phyloP scores from a whole-genome alignment of 441 rosid genomes.

The Arabidopsis hybrid region DNA sequence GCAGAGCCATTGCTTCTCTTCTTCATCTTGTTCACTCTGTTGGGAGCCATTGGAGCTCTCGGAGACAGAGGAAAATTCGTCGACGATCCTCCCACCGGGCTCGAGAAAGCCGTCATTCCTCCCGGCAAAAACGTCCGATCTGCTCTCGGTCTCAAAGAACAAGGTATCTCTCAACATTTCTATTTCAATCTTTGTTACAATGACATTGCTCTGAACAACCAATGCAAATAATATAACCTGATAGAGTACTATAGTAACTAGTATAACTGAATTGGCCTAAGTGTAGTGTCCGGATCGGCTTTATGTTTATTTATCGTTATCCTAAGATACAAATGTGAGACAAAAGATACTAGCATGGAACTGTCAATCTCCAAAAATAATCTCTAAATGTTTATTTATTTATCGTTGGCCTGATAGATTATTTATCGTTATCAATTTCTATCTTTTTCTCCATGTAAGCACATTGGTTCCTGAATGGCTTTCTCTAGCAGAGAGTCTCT shows the following conservation, averaged over 20 bases:
- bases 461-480: too few species aligned
- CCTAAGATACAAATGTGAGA: neutral
- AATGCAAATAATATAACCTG: too few species aligned
- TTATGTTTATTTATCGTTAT: neutral
- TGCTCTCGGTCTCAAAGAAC: conserved; percentile 84
- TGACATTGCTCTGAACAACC: neutral
- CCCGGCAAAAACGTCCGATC: conserved; percentile 75
- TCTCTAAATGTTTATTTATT: too few species aligned
- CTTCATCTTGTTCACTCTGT: conserved; percentile 90
- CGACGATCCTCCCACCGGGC: conserved; percentile 75
- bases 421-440: too few species aligned
- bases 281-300: neutral
- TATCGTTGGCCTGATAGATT: too few species aligned
- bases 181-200: neutral
- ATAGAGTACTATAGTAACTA: too few species aligned
- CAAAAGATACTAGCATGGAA: too few species aligned
- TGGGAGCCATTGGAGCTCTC: conserved; percentile 95
- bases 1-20: conserved; percentile 96
- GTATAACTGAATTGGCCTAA: neutral
- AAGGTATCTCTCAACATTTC: conserved; percentile 57
- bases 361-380: too few species aligned
- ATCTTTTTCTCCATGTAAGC: too few species aligned
- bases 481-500: too few species aligned
- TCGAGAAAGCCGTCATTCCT: conserved; percentile 76
- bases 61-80: conserved; percentile 93